A percentile compares a stretch with the other conserved stretches of the same genome.
phyloP scores from a whole-genome alignment of 2,329 filamentous ascomycete genomes.

The Colletotrichum sp. region DNA sequence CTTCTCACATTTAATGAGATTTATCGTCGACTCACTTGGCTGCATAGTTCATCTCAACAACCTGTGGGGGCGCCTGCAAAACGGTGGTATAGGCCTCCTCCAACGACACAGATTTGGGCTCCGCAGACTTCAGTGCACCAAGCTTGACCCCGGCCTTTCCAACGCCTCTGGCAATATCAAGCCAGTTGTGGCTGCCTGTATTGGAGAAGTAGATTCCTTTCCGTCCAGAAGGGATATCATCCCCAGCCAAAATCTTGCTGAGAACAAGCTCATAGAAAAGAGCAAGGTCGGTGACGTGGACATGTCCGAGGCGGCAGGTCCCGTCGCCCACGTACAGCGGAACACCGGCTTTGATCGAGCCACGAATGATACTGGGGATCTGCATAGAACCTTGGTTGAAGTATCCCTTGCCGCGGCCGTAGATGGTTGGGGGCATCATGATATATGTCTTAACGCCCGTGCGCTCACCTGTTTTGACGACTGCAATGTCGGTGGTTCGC shows the following conservation, averaged over 20 bases:
- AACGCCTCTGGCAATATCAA: slow-evolving; percentile 38
- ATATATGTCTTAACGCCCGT: slow-evolving; percentile 48
- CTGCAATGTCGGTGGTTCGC: slow-evolving; percentile 48
- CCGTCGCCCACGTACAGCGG: slow-evolving; percentile 39
- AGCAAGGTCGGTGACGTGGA: slow-evolving; percentile 50
- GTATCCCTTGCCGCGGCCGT: slow-evolving; percentile 45
- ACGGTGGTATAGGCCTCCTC: background rate
- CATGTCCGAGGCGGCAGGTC: slow-evolving; percentile 42
- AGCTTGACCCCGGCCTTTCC: slow-evolving; percentile 34
- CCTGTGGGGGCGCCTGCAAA: background rate
- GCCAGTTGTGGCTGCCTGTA: slow-evolving; percentile 44
- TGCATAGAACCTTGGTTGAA: slow-evolving; percentile 46
- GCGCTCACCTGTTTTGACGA: slow-evolving; percentile 42
- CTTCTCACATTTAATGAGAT: rapidly evolving
- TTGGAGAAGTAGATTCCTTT: slow-evolving; percentile 47
- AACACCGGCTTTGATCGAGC: slow-evolving; percentile 28
- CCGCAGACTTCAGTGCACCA: slow-evolving; percentile 32
- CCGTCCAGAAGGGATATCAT: slow-evolving; percentile 38
- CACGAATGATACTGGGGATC: slow-evolving; percentile 37
- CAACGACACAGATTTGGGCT: background rate
- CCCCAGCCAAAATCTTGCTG: slow-evolving; percentile 32
- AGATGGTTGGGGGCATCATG: slow-evolving; percentile 53
- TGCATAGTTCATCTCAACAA: slow-evolving; percentile 14
- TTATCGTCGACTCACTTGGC: background rate
- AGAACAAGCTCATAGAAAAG: slow-evolving; percentile 45